phyloP scores from a whole-genome alignment of 805 yeast species.

The Starmerella gropengiesseri region DNA sequence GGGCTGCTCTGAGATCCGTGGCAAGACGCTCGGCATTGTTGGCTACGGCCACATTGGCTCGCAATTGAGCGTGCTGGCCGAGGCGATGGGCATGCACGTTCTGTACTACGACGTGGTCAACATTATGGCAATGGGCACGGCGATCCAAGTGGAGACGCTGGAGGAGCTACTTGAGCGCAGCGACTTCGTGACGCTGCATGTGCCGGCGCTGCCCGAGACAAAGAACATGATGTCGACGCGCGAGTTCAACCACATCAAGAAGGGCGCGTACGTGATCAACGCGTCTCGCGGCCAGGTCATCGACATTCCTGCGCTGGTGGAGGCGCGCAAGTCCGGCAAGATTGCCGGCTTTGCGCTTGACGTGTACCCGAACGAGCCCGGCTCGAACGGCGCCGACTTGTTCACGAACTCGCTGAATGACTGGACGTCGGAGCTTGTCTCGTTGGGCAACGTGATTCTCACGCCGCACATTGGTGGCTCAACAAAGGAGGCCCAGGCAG shows the following conservation, averaged over 20 bases:
- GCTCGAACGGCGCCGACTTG: slow-evolving; percentile 79
- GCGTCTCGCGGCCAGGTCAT: slow-evolving; percentile 97
- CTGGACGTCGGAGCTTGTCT: slow-evolving; percentile 73
- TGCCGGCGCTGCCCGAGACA: slow-evolving; percentile 90
- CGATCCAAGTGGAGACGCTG: slow-evolving; percentile 79
- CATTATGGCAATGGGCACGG: slow-evolving; percentile 95
- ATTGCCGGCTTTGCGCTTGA: slow-evolving; percentile 96
- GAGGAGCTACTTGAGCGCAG: slow-evolving; percentile 69
- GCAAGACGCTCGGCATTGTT: slow-evolving; percentile 91
- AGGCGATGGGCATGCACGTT: slow-evolving; percentile 95
- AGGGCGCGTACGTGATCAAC: slow-evolving; percentile 86
- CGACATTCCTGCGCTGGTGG: slow-evolving; percentile 86
- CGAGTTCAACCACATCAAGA: slow-evolving; percentile 92
- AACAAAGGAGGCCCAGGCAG: slow-evolving; percentile 96
- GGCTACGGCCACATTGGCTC: slow-evolving; percentile 99
- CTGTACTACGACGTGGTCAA: slow-evolving; percentile 82
- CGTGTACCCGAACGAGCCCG: slow-evolving; percentile 95
- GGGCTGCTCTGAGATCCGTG: slow-evolving; percentile 98
- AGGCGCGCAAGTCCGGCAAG: slow-evolving; percentile 85
- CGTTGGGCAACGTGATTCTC: slow-evolving; percentile 77
- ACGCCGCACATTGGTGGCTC: slow-evolving; percentile 99
- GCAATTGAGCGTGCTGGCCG: slow-evolving; percentile 92
- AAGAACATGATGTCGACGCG: slow-evolving; percentile 78
- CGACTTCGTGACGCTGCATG: slow-evolving; percentile 88
- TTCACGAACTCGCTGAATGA: slow-evolving; percentile 63